Conservation (phyloP, 768 basidiomycete genomes). For the Steccherinum ochraceum region DNA sequence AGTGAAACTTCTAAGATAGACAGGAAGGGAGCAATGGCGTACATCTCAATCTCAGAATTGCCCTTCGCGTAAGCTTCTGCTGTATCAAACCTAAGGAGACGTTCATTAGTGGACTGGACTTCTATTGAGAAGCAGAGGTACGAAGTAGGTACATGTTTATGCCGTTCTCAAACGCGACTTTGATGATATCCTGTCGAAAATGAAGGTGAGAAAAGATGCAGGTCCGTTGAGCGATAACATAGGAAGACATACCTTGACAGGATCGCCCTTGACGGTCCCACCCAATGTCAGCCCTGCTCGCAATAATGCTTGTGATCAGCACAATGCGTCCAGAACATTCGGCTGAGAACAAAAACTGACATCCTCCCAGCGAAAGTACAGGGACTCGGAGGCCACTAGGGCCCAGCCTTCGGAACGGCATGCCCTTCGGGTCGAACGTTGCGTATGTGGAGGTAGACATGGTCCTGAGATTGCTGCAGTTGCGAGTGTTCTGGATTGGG, state of each 20-base stretch:
- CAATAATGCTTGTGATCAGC: not conserved
- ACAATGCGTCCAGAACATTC: not conserved
- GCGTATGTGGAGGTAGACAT: not conserved
- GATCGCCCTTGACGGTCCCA: constrained; percentile 58
- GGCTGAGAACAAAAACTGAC: constrained; percentile 23
- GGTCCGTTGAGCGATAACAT: not conserved
- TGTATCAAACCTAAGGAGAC: constrained; percentile 40
- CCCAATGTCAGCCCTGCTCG: constrained; percentile 52
- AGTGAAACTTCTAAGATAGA: too few relatives aligned
- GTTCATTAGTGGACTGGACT: not conserved
- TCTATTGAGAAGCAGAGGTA: not conserved
- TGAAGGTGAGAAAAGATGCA: not conserved
- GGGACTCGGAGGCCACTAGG: constrained; percentile 58
- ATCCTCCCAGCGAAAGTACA: constrained; percentile 63
- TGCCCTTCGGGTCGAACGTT: constrained; percentile 42
- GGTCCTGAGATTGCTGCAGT: too few relatives aligned
- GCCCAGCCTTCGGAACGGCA: constrained; percentile 54
- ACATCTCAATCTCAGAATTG: constrained; percentile 71
- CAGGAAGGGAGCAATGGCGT: constrained; percentile 9
- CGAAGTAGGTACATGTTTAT: constrained; percentile 46
- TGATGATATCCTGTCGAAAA: constrained; percentile 59
- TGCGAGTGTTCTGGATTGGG: too few relatives aligned
- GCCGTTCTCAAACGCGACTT: constrained; percentile 67
- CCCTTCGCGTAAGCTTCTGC: constrained; percentile 64
- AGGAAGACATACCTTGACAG: constrained; percentile 46